These are phyloP conservation scores for Lophiostoma macrostomum DNA, from an alignment of 495 filamentous ascomycete species.

Conservation along the genomic window DNA sequence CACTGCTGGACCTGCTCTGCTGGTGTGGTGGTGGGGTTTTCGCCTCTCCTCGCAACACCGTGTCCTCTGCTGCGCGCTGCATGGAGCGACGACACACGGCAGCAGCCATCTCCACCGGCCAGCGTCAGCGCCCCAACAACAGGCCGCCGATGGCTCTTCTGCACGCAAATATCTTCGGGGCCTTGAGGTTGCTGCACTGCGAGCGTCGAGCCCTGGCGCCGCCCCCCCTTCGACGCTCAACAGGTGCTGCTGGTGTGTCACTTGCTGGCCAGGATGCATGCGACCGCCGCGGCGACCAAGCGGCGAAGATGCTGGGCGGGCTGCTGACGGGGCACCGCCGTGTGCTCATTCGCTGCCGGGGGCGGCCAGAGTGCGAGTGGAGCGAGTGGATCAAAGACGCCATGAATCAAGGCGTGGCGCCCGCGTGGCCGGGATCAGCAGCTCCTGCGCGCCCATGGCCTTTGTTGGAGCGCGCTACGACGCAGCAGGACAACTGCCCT, in stretches of 20 bases:
- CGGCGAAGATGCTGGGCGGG: conserved; percentile 8
- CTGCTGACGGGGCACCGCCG: background rate
- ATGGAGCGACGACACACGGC: too few species aligned
- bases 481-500: too few species aligned
- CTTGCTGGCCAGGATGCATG: conserved; percentile 14
- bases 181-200: conserved; percentile 17
- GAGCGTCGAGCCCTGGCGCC: conserved; percentile 24
- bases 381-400: too few species aligned
- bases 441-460: too few species aligned
- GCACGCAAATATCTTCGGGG: background rate
- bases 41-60: too few species aligned
- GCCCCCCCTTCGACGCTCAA: background rate
- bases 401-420: conserved; percentile 7
- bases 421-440: background rate
- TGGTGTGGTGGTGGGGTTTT: too few species aligned
- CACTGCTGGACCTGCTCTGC: too few species aligned
- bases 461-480: too few species aligned
- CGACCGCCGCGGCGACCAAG: conserved; percentile 9
- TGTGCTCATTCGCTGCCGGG: background rate
- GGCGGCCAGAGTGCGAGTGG: too few species aligned
- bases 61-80: too few species aligned
- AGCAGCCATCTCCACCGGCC: too few species aligned
- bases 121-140: too few species aligned
- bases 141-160: background rate
- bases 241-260: background rate